Base-by-base conservation (phyloP, 2,329 filamentous ascomycete species). In the Beauveria varroae region DNA sequence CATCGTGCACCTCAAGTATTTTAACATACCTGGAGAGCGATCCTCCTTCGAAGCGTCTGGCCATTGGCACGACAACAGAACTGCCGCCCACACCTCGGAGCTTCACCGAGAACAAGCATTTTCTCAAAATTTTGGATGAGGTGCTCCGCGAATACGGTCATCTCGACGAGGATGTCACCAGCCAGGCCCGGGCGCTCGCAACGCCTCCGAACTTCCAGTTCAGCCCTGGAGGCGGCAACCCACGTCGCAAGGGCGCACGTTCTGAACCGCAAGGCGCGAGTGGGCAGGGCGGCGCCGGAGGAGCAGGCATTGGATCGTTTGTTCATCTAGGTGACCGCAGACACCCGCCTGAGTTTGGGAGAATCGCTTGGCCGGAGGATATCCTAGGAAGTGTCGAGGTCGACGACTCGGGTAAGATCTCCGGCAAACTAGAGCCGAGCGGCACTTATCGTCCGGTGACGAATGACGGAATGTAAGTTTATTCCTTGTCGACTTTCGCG, bases 301-400 rank as follows among this genome's bases (percentile, higher is more conserved):
- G 84, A 10, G 83, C 74, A 1, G 84, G 84, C 1, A 74, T 80
- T 24, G 84, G 86, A 24, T 85, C 86, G 1, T 83, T 83, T 73
- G 79, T 89, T 20, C 86, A 89, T 71, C 75, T 89, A 5, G 86
- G 84, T 60, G 86, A 89, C 68, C 68, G 76, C 58, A 75, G 86
- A 58, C 87, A 86, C 57, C 84, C 85, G 2, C 86, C 85, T 0
- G 86, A 87, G 67, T 89, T 80, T 76, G 86, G 86, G 18, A 74
- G 86, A 57, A 88, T 89, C 68, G 85, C 86, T 2, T 88, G 83
- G 78, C 86, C 86, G 1, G 86, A 89, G 67, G 86, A 89, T 67
- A 89, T 89, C 43, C 75, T 89, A 59, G 86, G 86, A 43, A 88
- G 86, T 64, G 78, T 89, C 46, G 82, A 88, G 68, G 86, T 89